Base-by-base conservation (phyloP, 371 early-diverging fungal species). In the Mortierella sp. region DNA sequence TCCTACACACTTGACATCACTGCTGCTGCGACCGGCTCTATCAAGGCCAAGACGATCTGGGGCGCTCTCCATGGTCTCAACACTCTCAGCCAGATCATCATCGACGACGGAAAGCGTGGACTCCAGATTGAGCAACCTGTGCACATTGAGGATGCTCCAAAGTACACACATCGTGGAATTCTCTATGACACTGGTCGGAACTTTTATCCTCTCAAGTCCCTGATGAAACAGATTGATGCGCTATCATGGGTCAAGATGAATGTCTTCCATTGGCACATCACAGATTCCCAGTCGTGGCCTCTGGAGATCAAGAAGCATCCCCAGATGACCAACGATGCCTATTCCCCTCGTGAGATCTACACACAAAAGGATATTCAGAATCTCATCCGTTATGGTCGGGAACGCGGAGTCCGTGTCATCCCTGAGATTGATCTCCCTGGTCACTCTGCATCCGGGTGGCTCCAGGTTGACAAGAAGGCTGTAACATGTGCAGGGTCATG, bases 401-500 rank as follows among this genome's bases (percentile, higher is more conserved):
- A 88, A 9, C 91, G 90, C 39, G 94, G 93, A 49, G 85, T 94
- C 34, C 88, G 94, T 46, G 85, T 93, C 21, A 80, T 92, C 12
- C 88, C 93, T 21, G 94, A 94, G 74, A 82, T 92, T 24, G 94
- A 93, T 47, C 86, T 92, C 79, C 94, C 94, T 37, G 94, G 91
- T 0, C 94, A 94, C 79, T 89, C 91, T 10, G 67, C 81, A 43
- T 63, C 82, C 16, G 76, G 76, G 6, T 76, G 57, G 84, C 76
- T 28, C 52, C 83, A 54, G 74, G 56, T 69, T 24, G 82, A 87
- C 53, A 82, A 86, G 40, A 80, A 85, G 53, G 67, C 76, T n/a
- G 71, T 87, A 43, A 66, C 81, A 17, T 86, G 87, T 50, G 53
- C 62, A 5, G 70, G 76, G 12, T 70, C 72, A 10, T 76, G 78